Percentiles rank a stretch among this genome's conserved stretches.
Conservation (phyloP, 2,329 filamentous ascomycete species). For the Aspergillus bombycis region DNA sequence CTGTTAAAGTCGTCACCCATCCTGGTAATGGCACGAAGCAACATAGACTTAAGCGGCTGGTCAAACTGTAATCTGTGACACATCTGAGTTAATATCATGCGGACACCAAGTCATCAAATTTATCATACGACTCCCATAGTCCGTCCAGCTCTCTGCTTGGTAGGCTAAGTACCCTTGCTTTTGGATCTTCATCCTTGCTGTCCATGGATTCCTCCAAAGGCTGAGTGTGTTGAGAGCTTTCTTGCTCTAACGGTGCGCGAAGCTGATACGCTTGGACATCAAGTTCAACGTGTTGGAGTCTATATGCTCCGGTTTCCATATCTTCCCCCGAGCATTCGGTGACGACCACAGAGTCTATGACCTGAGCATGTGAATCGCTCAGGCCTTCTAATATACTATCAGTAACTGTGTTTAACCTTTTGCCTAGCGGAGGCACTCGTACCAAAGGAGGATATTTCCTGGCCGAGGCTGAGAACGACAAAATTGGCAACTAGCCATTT, state of each 20-base stretch:
- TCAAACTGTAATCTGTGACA: slow-evolving; percentile 46
- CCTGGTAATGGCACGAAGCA: slow-evolving; percentile 45
- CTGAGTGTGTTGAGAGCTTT: slow-evolving; percentile 26
- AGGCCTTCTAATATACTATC: slow-evolving; percentile 28
- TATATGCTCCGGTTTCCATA: slow-evolving; percentile 30
- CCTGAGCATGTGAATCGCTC: slow-evolving; percentile 25
- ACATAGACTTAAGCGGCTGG: slow-evolving; percentile 42
- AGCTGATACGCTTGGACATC: slow-evolving; percentile 50
- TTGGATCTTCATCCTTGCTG: slow-evolving; percentile 29
- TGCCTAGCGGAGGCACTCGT: not conserved
- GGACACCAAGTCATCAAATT: not conserved
- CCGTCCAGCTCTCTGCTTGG: slow-evolving; percentile 45
- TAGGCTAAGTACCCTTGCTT: slow-evolving; percentile 38
- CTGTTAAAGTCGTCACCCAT: slow-evolving; percentile 33
- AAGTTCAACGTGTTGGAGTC: slow-evolving; percentile 38
- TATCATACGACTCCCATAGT: slow-evolving; percentile 47
- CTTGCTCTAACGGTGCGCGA: slow-evolving; percentile 25
- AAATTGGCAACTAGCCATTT: slow-evolving; percentile 42
- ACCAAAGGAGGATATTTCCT: slow-evolving; percentile 38
- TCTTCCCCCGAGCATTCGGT: slow-evolving; percentile 42
- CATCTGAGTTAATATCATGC: not conserved
- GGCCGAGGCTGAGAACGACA: slow-evolving; percentile 36
- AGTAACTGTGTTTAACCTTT: not conserved
- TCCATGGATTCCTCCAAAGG: slow-evolving; percentile 18
- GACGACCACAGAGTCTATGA: slow-evolving; percentile 40